Percentiles rank a stretch among this genome's conserved stretches.
Evolutionary conservation across 2,329 filamentous ascomycete genomes (phyloP).

Genomic region (Paraphaeosphaeria sporulosa): DNA sequence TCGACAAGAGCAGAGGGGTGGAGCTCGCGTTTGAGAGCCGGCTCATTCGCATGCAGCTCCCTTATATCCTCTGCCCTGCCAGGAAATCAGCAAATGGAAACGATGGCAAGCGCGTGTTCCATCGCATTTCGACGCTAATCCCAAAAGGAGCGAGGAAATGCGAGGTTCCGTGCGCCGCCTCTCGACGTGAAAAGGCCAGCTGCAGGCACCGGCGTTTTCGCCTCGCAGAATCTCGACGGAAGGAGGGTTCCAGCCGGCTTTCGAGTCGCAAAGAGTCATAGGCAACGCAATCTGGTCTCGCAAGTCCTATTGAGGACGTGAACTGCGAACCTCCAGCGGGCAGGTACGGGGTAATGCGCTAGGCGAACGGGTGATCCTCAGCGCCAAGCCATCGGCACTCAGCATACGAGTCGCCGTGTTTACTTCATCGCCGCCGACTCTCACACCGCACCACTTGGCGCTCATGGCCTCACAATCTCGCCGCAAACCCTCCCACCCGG

Average conservation of each 20-base stretch:
- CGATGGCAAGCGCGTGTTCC: background rate
- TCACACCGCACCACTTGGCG: background rate
- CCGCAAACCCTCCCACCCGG: background rate
- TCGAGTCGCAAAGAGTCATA: background rate
- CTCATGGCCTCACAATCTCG: background rate
- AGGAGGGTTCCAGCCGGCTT: background rate
- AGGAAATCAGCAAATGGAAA: background rate
- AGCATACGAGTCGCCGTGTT: background rate
- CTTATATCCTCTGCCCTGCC: background rate
- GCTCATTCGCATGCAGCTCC: background rate
- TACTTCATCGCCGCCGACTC: background rate
- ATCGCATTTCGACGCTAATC: background rate
- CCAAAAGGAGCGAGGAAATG: constrained; percentile 14
- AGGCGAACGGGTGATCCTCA: background rate
- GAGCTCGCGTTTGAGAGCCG: background rate
- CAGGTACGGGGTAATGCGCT: background rate
- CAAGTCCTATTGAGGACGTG: background rate
- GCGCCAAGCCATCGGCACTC: background rate
- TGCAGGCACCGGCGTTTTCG: background rate
- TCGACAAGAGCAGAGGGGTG: background rate
- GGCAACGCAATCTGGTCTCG: background rate
- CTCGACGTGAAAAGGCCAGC: background rate
- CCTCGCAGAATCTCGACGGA: constrained; percentile 1
- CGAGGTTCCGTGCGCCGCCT: background rate
- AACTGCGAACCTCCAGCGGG: background rate